Base-by-base conservation (phyloP, 768 basidiomycete genomes). In the Suillus subalutaceus region DNA sequence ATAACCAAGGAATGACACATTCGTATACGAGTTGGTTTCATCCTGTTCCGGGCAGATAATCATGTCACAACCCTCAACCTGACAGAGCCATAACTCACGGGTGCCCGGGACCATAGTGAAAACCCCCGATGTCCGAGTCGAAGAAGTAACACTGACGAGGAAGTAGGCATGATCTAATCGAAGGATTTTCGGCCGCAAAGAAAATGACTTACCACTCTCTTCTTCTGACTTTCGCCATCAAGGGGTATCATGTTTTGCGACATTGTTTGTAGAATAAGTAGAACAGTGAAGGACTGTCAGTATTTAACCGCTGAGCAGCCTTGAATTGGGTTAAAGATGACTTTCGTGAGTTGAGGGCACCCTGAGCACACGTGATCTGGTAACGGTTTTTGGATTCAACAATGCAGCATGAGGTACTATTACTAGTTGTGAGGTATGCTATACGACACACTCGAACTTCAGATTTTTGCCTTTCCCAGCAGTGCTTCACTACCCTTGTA, bases 1-100 rank as follows among this genome's bases (percentile, higher is more conserved):
- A 99, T 99, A 64, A 99, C 97, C 62, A 99, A 84, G 13, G 96
- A 96, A 80, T 99, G 97, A 76, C 96, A 98, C 97, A 99, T 99
- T 71, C 97, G 90, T 83, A 99, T 97, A 43, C 97, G 87, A 26
- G 97, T 98, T 7, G 97, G 97, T 75, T 97, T 97, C 96, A 97
- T 97, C 43, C 93, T 95, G 55, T 15, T 13, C 44, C 20, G 26
- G 41, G 59, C 38, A 66, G 37, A 6, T 32, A 30, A 65, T 67
- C n/a, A 52, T 62, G 63, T 26, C 26, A 59, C 48, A 62, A 37
- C 15, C 50, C 37, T 48, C 26, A 52, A 40, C n/a, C 15, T n/a
- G 13, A 13, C 20, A 63, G n/a, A 56, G 40, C 52, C 26, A 18
- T 50, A 55, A 74, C 88, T 72, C 79, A 93, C 90, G 96, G 94